Conservation (phyloP, 2,329 filamentous ascomycete genomes). For the Cladophialophora chaetospira region DNA sequence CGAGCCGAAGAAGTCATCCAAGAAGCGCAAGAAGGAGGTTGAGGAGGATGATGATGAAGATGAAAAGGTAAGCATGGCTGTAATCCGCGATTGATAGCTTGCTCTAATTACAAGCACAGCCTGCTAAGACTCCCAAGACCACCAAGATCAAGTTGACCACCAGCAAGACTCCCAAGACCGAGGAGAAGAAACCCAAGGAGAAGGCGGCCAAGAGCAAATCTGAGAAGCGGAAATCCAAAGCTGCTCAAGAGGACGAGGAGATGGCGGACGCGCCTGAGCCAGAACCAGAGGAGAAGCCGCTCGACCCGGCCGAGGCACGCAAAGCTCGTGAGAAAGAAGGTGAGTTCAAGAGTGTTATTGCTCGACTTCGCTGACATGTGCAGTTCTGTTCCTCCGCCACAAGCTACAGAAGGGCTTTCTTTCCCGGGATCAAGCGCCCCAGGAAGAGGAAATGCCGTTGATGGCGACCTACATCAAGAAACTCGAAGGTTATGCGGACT, state of each 20-base stretch:
- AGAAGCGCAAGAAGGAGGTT: slow-evolving; percentile 79
- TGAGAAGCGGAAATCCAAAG: slow-evolving; percentile 62
- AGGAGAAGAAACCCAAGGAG: slow-evolving; percentile 57
- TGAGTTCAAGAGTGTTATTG: slow-evolving; percentile 51
- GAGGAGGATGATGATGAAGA: slow-evolving; percentile 73
- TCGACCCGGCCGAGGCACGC: slow-evolving; percentile 57
- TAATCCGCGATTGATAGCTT: neutral
- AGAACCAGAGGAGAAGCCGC: slow-evolving; percentile 55
- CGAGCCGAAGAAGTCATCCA: slow-evolving; percentile 59
- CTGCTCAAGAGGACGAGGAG: slow-evolving; percentile 58
- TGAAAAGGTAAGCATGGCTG: slow-evolving; percentile 58
- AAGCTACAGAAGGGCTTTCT: slow-evolving; percentile 94
- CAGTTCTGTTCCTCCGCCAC: slow-evolving; percentile 89
- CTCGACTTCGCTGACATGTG: slow-evolving; percentile 25
- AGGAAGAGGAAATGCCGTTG: slow-evolving; percentile 64
- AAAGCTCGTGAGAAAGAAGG: slow-evolving; percentile 60
- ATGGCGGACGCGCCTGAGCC: slow-evolving; percentile 54
- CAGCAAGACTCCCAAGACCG: slow-evolving; percentile 59
- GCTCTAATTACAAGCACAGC: slow-evolving; percentile 42
- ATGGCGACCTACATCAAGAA: slow-evolving; percentile 59
- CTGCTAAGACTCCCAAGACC: slow-evolving; percentile 67
- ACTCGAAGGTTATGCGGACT: slow-evolving; percentile 74
- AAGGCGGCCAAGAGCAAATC: slow-evolving; percentile 57
- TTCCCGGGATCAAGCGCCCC: slow-evolving; percentile 78
- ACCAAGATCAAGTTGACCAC: slow-evolving; percentile 56